Conservation (phyloP, 2,329 filamentous ascomycete species). For the Claviceps lovelessii region DNA sequence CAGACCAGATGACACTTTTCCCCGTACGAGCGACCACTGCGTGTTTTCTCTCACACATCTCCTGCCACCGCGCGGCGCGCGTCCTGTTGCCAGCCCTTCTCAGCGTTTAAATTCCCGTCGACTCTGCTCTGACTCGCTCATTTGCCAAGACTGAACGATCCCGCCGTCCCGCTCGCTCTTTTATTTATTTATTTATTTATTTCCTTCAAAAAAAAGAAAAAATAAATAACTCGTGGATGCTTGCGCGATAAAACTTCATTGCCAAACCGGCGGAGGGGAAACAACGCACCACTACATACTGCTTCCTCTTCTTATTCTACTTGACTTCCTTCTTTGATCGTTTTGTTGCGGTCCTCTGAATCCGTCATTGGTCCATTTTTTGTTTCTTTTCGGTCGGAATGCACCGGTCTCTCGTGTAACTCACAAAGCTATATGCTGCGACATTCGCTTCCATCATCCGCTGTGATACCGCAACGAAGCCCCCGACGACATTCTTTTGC, state of each 20-base stretch:
- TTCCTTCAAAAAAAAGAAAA: too few relatives aligned
- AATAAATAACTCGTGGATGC: neutral
- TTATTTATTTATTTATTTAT: too few relatives aligned
- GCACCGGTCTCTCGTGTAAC: neutral
- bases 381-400: neutral
- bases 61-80: conserved; percentile 2
- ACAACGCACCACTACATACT: neutral
- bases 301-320: neutral
- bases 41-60: neutral
- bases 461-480: neutral
- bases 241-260: neutral
- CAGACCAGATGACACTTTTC: too few relatives aligned
- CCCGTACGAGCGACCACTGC: too few relatives aligned
- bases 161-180: neutral
- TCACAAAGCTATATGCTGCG: neutral
- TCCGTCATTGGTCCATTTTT: neutral
- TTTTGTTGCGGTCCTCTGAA: neutral
- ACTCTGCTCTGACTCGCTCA: neutral
- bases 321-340: neutral
- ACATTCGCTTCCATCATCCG: neutral
- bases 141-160: neutral
- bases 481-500: neutral
- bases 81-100: neutral
- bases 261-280: neutral
- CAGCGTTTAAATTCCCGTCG: neutral